Conservation (phyloP, 2,329 filamentous ascomycete genomes). For the Ascocoryne sarcoides region DNA sequence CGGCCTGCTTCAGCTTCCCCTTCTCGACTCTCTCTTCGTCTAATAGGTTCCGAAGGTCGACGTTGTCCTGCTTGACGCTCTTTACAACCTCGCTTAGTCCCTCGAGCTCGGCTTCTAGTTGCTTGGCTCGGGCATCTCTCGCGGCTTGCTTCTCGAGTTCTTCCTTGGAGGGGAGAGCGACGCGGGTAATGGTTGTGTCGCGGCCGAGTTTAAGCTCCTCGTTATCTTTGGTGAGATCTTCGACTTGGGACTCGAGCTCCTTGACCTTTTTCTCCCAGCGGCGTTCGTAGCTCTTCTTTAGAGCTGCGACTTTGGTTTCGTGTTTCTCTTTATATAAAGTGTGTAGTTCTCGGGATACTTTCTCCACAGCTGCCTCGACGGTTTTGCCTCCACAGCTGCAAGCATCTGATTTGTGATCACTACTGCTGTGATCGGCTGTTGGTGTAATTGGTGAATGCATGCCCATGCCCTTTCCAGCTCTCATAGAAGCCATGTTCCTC, state of each 20-base stretch:
- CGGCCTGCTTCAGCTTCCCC: constrained; percentile 70
- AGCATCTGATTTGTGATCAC: constrained; percentile 23
- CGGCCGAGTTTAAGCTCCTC: constrained; percentile 54
- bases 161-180: constrained; percentile 36
- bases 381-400: constrained; percentile 39
- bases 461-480: constrained; percentile 43
- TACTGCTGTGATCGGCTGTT: constrained; percentile 3
- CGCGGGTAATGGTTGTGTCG: constrained; percentile 56
- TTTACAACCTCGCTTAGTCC: constrained; percentile 64
- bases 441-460: constrained; percentile 29
- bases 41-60: constrained; percentile 53
- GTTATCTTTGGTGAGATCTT: constrained; percentile 63
- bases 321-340: constrained; percentile 94
- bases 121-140: constrained; percentile 72
- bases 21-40: constrained; percentile 74
- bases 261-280: constrained; percentile 83
- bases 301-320: constrained; percentile 85
- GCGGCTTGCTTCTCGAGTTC: constrained; percentile 52
- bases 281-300: constrained; percentile 77
- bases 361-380: constrained; percentile 78
- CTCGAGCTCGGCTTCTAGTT: constrained; percentile 66
- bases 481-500: constrained; percentile 66
- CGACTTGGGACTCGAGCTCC: constrained; percentile 65
- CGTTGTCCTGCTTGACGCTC: constrained; percentile 62
- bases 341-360: constrained; percentile 89